Conservation (phyloP, 306 rosid species). For the Acacia crassicarpa region DNA sequence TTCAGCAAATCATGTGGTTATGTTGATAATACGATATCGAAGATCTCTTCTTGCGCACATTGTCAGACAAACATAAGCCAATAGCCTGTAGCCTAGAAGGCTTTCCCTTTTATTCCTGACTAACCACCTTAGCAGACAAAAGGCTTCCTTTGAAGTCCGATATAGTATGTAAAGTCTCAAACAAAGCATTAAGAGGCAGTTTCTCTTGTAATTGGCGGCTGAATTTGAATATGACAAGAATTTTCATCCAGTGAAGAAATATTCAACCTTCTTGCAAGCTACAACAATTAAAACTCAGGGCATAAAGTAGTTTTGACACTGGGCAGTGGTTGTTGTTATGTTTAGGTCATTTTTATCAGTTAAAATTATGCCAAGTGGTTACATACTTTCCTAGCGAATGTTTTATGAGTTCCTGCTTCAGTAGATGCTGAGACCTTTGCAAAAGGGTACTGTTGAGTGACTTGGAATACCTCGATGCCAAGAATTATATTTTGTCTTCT, state of each 20-base stretch:
- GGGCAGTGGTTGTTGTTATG: background rate
- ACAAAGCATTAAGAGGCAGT: background rate
- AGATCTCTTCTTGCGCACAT: background rate
- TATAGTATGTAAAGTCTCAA: background rate
- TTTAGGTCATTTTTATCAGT: conserved; percentile 13
- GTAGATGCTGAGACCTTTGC: background rate
- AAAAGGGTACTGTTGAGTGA: conserved; percentile 1
- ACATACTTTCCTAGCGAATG: background rate
- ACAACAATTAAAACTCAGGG: background rate
- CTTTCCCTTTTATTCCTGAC: background rate
- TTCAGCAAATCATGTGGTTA: background rate
- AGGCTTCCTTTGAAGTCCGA: background rate
- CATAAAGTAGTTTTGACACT: background rate
- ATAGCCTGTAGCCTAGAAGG: background rate
- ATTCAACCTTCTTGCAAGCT: background rate
- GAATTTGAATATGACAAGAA: background rate
- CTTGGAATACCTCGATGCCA: background rate
- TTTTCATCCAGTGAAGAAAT: background rate
- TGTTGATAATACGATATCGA: background rate
- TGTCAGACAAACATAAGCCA: background rate
- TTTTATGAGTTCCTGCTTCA: conserved; percentile 1
- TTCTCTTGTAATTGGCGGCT: background rate
- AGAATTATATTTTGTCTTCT: background rate
- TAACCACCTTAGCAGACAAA: background rate
- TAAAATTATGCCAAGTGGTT: background rate